Evolutionary conservation across 306 rosid species (phyloP).

Genomic region (Pterocarpus santalinus): DNA sequence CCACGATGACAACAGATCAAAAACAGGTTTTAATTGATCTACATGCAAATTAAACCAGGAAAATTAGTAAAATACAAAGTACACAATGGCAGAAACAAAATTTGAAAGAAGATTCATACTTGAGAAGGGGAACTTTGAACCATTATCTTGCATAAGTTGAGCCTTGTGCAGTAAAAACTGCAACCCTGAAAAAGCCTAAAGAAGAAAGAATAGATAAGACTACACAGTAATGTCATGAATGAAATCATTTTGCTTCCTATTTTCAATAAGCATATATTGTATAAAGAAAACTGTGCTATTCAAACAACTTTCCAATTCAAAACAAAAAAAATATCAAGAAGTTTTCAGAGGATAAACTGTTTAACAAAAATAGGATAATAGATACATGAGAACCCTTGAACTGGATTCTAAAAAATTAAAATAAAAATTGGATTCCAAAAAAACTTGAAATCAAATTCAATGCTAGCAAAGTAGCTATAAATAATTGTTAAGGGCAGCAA

Average conservation of each 20-base stretch:
- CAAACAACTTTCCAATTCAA: not conserved
- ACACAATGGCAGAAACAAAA: constrained; percentile 15
- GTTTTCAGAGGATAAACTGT: not conserved
- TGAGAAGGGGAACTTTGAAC: constrained; percentile 64
- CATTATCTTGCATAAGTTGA: constrained; percentile 70
- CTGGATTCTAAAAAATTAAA: not conserved
- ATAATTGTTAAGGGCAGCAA: not conserved
- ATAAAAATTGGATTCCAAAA: not conserved
- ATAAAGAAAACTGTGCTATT: too few relatives aligned
- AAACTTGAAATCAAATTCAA: constrained; percentile 6
- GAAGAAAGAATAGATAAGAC: constrained; percentile 34
- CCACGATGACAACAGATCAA: constrained; percentile 72
- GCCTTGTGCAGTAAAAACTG: constrained; percentile 73
- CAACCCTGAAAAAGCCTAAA: constrained; percentile 86
- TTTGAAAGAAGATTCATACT: constrained; percentile 54
- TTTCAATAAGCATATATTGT: too few relatives aligned
- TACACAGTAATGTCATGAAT: not conserved
- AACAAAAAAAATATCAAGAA: not conserved
- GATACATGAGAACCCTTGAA: not conserved
- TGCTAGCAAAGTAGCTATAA: not conserved
- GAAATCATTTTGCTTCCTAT: too few relatives aligned
- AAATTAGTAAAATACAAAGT: constrained; percentile 32
- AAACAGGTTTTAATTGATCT: constrained; percentile 72
- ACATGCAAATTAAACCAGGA: constrained; percentile 42
- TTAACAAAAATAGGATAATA: not conserved